Base-by-base conservation (phyloP, 305 asterid species). In the Ilex paraguariensis region DNA sequence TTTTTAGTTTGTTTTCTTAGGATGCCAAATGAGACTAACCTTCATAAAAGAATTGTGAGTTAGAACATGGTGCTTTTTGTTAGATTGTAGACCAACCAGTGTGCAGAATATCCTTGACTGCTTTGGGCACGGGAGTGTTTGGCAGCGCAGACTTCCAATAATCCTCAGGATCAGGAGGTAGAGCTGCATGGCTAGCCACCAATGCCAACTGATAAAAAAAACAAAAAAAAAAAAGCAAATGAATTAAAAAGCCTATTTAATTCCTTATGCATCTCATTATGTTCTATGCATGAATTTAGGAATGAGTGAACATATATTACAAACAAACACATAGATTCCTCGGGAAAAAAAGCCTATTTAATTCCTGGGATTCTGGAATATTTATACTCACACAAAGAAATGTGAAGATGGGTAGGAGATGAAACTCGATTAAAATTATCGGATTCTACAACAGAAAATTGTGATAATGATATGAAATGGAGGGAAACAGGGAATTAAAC, bases 111-210 rank as follows among this genome's bases (percentile, higher is more conserved):
- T 86, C 82, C 66, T 79, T 75, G 6, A 87, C 69, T 59, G 86
- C 76, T 56, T 80, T 73, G 10, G 98, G 97, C 84, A 89, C 85
- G 40, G 85, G 80, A 67, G 90, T 67, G 53, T 89, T 79, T 57
- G 95, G 91, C 56, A 92, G 73, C 77, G 73, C 66, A 42, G 91
- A 74, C 14, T 77, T 81, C 98, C 98, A 92, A 64, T 85, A 89
- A 4, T 53, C 74, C 66, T 72, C 87, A 16, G 87, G 60, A 64
- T 73, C 86, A 31, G 88, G 60, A 64, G 85, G 63, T 66, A 77
- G 48, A 71, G 77, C 85, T 73, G 83, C 90, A 75, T 85, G 84
- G 81, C 87, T 82, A 54, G 63, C 87, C n/a, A 81, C 84, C 11
- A 75, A 15, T 48, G 81, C 86, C 70, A 84, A 70, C 98, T 89